Evolutionary conservation across 148 eudicot genomes (phyloP).

Genomic region (Cornus kousa): DNA sequence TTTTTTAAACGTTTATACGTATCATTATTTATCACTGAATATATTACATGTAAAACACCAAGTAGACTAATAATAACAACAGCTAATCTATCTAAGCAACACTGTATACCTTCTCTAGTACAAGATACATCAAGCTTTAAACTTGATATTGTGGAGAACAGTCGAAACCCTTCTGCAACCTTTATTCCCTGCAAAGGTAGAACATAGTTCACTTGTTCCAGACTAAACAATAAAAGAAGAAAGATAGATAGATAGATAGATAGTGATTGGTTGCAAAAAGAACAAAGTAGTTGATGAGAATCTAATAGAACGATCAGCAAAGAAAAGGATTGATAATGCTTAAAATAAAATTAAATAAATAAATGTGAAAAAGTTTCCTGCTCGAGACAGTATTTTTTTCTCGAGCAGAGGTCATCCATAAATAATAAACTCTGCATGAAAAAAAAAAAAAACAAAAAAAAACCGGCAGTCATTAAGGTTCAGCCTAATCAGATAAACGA

Average conservation of each 20-base stretch:
- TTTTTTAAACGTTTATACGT: background rate
- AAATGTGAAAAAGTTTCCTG: background rate
- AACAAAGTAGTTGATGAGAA: background rate
- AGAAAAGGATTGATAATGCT: background rate
- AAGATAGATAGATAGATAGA: no score
- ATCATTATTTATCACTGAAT: background rate
- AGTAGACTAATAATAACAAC: background rate
- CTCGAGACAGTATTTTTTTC: background rate
- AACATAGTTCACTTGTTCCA: background rate
- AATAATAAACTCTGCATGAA: background rate
- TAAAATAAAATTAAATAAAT: no score
- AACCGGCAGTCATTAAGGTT: background rate
- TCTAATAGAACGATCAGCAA: background rate
- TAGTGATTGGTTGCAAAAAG: no score
- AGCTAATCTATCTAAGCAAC: background rate
- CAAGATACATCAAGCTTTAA: conserved; percentile 50
- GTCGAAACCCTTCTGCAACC: conserved; percentile 71
- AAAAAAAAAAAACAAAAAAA: no score
- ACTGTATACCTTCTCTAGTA: conserved; percentile 52
- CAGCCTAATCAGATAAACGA: background rate
- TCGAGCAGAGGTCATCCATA: no score
- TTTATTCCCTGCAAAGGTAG: conserved; percentile 60
- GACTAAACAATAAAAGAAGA: background rate
- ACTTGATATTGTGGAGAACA: conserved; percentile 84
- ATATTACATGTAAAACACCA: no score